phyloP scores from a whole-genome alignment of 805 yeast genomes.

The Kuraishia cidri region DNA sequence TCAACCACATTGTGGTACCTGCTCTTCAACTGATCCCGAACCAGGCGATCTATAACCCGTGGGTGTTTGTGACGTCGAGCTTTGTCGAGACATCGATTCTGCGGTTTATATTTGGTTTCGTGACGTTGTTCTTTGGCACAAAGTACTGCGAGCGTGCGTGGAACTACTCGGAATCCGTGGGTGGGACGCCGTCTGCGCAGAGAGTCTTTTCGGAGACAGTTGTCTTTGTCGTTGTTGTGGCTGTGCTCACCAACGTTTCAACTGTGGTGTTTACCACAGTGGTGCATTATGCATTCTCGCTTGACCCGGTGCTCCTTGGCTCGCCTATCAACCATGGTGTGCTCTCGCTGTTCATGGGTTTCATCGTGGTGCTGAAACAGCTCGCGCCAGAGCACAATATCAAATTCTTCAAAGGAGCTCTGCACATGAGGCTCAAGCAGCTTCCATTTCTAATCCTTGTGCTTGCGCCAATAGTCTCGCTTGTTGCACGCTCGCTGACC shows the following conservation, averaged over 20 bases:
- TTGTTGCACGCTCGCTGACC: constrained; percentile 22
- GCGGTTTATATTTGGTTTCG: constrained; percentile 29
- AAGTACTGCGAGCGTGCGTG: constrained; percentile 43
- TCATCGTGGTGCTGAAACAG: constrained; percentile 48
- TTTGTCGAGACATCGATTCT: constrained; percentile 49
- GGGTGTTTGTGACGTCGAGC: constrained; percentile 57
- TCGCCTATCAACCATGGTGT: constrained; percentile 44
- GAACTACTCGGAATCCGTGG: constrained; percentile 15
- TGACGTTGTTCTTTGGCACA: constrained; percentile 27
- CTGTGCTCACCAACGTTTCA: constrained; percentile 45
- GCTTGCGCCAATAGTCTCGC: constrained; percentile 17
- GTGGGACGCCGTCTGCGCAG: constrained; percentile 6
- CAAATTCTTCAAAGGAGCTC: constrained; percentile 27
- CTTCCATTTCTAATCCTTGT: constrained; percentile 40
- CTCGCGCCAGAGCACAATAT: constrained; percentile 50
- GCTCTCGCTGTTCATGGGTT: constrained; percentile 38
- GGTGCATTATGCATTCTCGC: constrained; percentile 23
- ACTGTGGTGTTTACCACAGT: constrained; percentile 32
- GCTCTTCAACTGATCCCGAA: constrained; percentile 57
- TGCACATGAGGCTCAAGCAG: constrained; percentile 45
- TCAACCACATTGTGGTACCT: constrained; percentile 41
- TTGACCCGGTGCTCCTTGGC: constrained; percentile 27
- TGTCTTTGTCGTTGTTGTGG: constrained; percentile 40
- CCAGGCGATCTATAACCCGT: constrained; percentile 44
- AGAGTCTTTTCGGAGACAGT: constrained; percentile 29